Evolutionary conservation across 2,329 filamentous ascomycete genomes (phyloP).

Genomic region (Plenodomus lindquistii): DNA sequence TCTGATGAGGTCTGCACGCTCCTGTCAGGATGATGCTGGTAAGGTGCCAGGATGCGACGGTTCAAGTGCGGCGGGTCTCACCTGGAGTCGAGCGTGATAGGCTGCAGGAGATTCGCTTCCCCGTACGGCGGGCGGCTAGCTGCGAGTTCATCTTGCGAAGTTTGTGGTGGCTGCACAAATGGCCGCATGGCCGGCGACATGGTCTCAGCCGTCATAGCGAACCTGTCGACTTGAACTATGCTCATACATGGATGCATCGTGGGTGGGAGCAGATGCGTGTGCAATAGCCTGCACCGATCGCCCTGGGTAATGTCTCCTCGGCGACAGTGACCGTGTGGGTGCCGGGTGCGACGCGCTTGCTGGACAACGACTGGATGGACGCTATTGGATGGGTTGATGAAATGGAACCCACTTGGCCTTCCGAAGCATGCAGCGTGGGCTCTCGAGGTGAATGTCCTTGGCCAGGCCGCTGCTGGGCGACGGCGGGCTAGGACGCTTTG

Average conservation of each 20-base stretch:
- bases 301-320: slow-evolving; percentile 14
- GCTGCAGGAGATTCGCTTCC: slow-evolving; percentile 20
- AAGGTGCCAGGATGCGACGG: slow-evolving; percentile 27
- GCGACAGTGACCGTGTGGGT: background rate
- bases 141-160: slow-evolving; percentile 14
- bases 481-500: slow-evolving; percentile 21
- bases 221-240: too few species aligned
- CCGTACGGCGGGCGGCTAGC: slow-evolving; percentile 31
- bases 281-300: slow-evolving; percentile 1
- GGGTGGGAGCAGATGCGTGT: too few species aligned
- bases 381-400: slow-evolving; percentile 15
- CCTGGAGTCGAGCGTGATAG: slow-evolving; percentile 28
- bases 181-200: slow-evolving; percentile 11
- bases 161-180: slow-evolving; percentile 27
- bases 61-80: slow-evolving; percentile 24
- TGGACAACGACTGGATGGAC: slow-evolving; percentile 4
- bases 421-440: slow-evolving; percentile 16
- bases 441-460: slow-evolving; percentile 21
- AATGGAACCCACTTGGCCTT: slow-evolving; percentile 13
- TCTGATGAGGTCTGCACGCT: slow-evolving; percentile 16
- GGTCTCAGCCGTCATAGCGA: background rate
- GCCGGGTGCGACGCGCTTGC: slow-evolving; percentile 8
- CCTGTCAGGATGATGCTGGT: slow-evolving; percentile 21
- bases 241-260: too few species aligned
- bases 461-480: slow-evolving; percentile 25